Conservation (phyloP, 73 alveolate species). For the Tetrahymena borealis region DNA sequence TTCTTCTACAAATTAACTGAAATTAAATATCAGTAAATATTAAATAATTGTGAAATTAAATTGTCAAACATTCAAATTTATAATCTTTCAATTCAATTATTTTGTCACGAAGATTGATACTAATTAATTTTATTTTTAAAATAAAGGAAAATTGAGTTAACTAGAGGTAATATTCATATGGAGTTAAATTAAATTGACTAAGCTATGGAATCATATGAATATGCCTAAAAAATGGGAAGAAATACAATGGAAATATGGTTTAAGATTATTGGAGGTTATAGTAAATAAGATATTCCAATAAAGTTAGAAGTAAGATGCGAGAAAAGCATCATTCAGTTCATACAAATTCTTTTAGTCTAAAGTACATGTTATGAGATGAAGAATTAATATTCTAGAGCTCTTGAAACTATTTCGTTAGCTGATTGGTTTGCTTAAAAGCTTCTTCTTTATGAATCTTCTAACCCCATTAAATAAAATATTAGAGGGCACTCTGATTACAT, state of each 20-base stretch:
- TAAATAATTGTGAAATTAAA: no score
- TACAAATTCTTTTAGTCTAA: neutral
- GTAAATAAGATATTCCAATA: neutral
- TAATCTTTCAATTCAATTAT: no score
- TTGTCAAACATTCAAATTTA: no score
- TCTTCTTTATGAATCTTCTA: neutral
- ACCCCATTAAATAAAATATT: neutral
- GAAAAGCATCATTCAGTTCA: neutral
- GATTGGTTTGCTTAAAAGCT: neutral
- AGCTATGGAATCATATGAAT: neutral
- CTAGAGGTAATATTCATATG: neutral
- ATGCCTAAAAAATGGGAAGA: neutral
- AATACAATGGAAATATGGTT: neutral
- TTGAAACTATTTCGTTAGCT: neutral
- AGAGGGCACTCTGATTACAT: neutral
- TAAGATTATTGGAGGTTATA: neutral
- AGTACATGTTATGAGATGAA: neutral
- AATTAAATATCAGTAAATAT: no score
- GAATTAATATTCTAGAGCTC: neutral
- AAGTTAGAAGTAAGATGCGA: neutral
- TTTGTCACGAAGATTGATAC: no score
- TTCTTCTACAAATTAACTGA: no score
- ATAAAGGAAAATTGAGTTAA: neutral
- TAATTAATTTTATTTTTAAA: no score
- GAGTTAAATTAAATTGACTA: neutral